Percentiles rank a stretch among this genome's conserved stretches.
These are phyloP conservation scores for Falciphora oryzae DNA, from an alignment of 2,329 filamentous ascomycete genomes.

Conservation along the genomic window DNA sequence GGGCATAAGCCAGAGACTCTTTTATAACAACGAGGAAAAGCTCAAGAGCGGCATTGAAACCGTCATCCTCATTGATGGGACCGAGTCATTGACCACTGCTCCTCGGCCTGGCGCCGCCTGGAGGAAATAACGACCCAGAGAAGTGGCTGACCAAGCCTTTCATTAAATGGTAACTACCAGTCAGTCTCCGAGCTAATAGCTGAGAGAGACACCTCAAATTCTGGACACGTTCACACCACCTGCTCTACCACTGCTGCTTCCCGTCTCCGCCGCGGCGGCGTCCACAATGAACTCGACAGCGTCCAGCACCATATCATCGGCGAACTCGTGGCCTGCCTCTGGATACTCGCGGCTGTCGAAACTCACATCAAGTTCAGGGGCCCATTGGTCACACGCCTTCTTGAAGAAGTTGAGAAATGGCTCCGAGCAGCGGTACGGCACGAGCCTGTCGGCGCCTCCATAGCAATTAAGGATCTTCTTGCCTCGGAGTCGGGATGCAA, in stretches of 20 bases:
- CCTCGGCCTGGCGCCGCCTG: conserved; percentile 24
- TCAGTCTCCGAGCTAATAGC: neutral
- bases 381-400: conserved; percentile 46
- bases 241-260: conserved; percentile 17
- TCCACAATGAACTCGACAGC: conserved; percentile 58
- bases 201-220: conserved; percentile 19
- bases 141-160: too few species aligned
- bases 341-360: conserved; percentile 61
- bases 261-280: conserved; percentile 28
- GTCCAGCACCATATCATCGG: conserved; percentile 58
- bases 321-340: conserved; percentile 65
- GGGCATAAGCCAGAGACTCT: conserved; percentile 38
- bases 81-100: conserved; percentile 30
- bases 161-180: neutral
- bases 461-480: conserved; percentile 62
- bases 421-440: conserved; percentile 58
- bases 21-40: conserved; percentile 29
- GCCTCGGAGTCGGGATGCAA: conserved; percentile 26
- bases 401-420: conserved; percentile 59
- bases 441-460: conserved; percentile 63
- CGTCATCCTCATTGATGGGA: conserved; percentile 23
- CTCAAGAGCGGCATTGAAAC: conserved; percentile 33
- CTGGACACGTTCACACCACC: conserved; percentile 20
- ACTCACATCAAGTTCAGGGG: conserved; percentile 45
- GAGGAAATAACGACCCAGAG: neutral